Evolutionary conservation across 108 stramenopile species (phyloP).

Genomic region (Parietichytrium sp.): DNA sequence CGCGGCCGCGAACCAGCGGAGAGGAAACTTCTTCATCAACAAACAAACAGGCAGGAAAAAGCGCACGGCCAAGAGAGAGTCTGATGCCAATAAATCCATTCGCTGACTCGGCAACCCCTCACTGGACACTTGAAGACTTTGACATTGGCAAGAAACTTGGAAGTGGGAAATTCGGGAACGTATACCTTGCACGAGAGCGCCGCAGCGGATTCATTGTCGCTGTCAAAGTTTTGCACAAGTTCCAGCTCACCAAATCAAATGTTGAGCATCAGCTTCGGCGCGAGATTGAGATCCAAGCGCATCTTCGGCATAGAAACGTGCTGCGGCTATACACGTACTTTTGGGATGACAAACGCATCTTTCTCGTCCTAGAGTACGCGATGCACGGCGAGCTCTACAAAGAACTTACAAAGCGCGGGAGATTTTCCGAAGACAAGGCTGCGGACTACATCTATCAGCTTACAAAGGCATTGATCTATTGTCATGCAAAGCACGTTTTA

Average conservation of each 20-base stretch:
- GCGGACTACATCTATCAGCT: constrained; percentile 85
- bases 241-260: constrained; percentile 87
- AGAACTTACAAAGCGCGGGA: constrained; percentile 63
- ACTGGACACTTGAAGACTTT: constrained; percentile 82
- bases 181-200: constrained; percentile 93
- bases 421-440: constrained; percentile 75
- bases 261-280: constrained; percentile 96
- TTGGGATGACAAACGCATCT: constrained; percentile 91
- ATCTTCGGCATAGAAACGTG: constrained; percentile 89
- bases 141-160: constrained; percentile 98
- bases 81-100: constrained; percentile 23
- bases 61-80: constrained; percentile 6
- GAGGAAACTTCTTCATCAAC: no score
- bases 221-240: constrained; percentile 91
- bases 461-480: constrained; percentile 81
- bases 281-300: constrained; percentile 98
- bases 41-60: no score
- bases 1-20: no score
- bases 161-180: constrained; percentile 90
- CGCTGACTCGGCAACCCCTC: background rate
- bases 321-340: constrained; percentile 97
- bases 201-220: constrained; percentile 93
- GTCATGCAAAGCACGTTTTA: constrained; percentile 93
- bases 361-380: constrained; percentile 93
- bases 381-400: constrained; percentile 96